Percentiles rank a stretch among this genome's conserved stretches.
phyloP scores from a whole-genome alignment of 495 filamentous ascomycete genomes.

The Trichoderma virens region DNA sequence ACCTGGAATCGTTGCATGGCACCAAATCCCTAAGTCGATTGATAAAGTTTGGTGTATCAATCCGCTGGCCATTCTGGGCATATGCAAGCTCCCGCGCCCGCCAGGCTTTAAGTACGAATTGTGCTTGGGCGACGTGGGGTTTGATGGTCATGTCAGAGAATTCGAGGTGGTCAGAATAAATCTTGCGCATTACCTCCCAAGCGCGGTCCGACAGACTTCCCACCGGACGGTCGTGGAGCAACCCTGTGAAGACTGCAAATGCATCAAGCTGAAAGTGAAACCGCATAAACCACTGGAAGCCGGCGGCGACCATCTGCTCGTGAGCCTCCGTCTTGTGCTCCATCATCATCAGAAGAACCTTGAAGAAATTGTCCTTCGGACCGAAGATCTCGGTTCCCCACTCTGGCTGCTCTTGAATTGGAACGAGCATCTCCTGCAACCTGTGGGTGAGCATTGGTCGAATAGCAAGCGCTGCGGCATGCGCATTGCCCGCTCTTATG shows the following conservation, averaged over 20 bases:
- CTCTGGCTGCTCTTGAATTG: constrained; percentile 35
- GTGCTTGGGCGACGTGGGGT: constrained; percentile 31
- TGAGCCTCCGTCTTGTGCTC: constrained; percentile 39
- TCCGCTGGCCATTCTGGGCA: constrained; percentile 14
- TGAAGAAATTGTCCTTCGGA: constrained; percentile 41
- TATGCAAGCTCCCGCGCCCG: constrained; percentile 30
- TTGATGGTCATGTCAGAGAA: constrained; percentile 36
- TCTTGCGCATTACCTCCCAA: constrained; percentile 35
- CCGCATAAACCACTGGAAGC: constrained; percentile 44
- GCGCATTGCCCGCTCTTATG: constrained; percentile 49
- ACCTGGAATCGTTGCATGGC: constrained; percentile 11
- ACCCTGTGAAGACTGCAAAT: constrained; percentile 45
- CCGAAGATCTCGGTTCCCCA: constrained; percentile 28
- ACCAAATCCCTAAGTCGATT: constrained; percentile 24
- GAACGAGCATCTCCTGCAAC: constrained; percentile 35
- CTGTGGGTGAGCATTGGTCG: constrained; percentile 35
- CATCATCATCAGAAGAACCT: constrained; percentile 31
- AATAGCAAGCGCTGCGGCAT: constrained; percentile 45
- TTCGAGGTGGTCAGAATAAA: constrained; percentile 38
- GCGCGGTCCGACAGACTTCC: constrained; percentile 45
- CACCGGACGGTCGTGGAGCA: constrained; percentile 41
- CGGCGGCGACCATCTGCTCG: constrained; percentile 24
- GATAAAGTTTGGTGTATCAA: constrained; percentile 29
- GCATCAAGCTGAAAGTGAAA: constrained; percentile 45
- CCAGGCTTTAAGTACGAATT: constrained; percentile 41